Percentiles rank a stretch among this genome's conserved stretches.
Evolutionary conservation across 352 stramenopile genomes (phyloP).

Genomic region (Blastocystis sp.): DNA sequence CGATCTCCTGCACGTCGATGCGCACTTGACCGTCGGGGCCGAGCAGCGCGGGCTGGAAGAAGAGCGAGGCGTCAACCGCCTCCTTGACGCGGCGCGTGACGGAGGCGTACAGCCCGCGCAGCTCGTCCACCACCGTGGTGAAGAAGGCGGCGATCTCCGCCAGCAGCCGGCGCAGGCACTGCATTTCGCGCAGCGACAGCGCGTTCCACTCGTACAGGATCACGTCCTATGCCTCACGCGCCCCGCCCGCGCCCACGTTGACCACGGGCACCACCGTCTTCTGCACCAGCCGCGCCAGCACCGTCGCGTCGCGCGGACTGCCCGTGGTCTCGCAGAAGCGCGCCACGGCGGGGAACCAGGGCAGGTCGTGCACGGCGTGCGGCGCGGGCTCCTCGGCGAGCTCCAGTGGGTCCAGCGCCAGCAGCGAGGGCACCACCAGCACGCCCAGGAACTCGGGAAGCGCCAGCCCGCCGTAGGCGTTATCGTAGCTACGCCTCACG

Average conservation of each 20-base stretch:
- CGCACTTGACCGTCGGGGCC: constrained; percentile 1
- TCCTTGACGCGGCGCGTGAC: constrained; percentile 8
- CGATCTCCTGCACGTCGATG: constrained; percentile 38
- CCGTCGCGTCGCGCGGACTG: neutral
- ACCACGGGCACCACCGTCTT: constrained; percentile 20
- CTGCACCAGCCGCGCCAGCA: constrained; percentile 14
- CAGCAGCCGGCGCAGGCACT: neutral
- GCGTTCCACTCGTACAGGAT: constrained; percentile 36
- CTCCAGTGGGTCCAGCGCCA: constrained; percentile 29
- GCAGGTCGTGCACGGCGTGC: constrained; percentile 15
- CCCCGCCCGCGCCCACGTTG: neutral
- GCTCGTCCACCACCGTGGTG: constrained; percentile 38
- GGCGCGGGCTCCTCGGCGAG: neutral
- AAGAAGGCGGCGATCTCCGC: constrained; percentile 9
- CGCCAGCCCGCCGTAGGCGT: constrained; percentile 10
- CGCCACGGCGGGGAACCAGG: neutral
- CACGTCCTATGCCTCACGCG: no score
- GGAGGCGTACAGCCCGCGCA: constrained; percentile 3
- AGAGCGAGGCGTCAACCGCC: neutral
- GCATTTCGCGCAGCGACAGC: constrained; percentile 11
- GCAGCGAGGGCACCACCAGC: constrained; percentile 9
- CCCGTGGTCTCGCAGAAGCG: neutral
- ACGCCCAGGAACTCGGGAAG: constrained; percentile 19
- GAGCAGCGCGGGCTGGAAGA: neutral
- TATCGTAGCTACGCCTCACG: no score